phyloP scores from a whole-genome alignment of 2,329 filamentous ascomycete genomes.

The Whalleya microplaca region DNA sequence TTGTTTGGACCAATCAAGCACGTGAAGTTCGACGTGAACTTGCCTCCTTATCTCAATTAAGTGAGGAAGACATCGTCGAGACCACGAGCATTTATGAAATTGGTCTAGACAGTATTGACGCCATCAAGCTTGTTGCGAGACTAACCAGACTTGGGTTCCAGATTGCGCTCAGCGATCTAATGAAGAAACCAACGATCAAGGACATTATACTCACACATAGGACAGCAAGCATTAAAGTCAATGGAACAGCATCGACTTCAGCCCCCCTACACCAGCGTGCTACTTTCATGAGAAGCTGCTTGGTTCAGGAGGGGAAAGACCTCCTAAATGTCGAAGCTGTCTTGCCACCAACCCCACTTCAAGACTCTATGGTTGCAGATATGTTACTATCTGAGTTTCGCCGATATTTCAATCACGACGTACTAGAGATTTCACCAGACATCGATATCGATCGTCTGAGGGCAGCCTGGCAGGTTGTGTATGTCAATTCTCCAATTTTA shows the following conservation, averaged over 20 bases:
- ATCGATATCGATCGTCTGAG: constrained; percentile 62
- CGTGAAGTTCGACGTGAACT: constrained; percentile 63
- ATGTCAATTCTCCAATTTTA: constrained; percentile 68
- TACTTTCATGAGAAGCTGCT: constrained; percentile 42
- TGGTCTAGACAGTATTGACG: constrained; percentile 89
- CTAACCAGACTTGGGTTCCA: constrained; percentile 64
- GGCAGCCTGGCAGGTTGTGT: constrained; percentile 64
- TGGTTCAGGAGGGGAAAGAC: constrained; percentile 39
- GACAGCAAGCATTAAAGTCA: background rate
- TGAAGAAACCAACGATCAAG: constrained; percentile 70
- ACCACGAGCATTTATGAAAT: constrained; percentile 75
- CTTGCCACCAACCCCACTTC: constrained; percentile 78
- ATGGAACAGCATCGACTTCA: constrained; percentile 2
- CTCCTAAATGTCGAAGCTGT: constrained; percentile 57
- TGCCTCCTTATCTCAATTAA: constrained; percentile 60
- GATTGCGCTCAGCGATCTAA: constrained; percentile 75
- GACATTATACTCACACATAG: constrained; percentile 52
- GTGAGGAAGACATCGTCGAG: constrained; percentile 55
- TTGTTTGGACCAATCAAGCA: constrained; percentile 63
- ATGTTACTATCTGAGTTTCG: constrained; percentile 76
- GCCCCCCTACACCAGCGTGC: constrained; percentile 32
- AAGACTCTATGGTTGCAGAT: constrained; percentile 83
- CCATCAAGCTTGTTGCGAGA: constrained; percentile 79
- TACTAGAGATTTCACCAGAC: constrained; percentile 61
- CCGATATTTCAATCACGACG: constrained; percentile 85